Conservation (phyloP, 2,329 filamentous ascomycete species). For the Aureobasidium sp. region DNA sequence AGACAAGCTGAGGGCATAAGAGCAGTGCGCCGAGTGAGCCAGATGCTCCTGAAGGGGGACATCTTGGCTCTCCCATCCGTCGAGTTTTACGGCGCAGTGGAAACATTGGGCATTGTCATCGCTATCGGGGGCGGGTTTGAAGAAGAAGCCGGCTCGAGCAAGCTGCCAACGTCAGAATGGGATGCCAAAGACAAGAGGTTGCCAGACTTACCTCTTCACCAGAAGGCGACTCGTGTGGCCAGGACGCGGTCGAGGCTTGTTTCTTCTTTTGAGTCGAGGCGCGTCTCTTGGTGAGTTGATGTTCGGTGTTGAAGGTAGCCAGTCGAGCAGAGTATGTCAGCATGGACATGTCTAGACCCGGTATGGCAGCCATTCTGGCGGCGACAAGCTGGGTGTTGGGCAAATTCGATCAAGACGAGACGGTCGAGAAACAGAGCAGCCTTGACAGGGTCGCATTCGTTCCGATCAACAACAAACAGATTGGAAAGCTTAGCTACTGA, state of each 20-base stretch:
- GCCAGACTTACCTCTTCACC: conserved; percentile 52
- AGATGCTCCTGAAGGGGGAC: conserved; percentile 79
- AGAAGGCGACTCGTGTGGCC: conserved; percentile 69
- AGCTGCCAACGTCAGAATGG: conserved; percentile 48
- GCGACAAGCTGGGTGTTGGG: neutral
- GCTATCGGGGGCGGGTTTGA: conserved; percentile 64
- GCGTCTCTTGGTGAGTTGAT: conserved; percentile 60
- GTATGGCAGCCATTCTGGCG: conserved; percentile 4
- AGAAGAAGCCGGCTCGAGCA: conserved; percentile 86
- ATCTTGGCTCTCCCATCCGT: conserved; percentile 87
- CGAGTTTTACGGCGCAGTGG: conserved; percentile 72
- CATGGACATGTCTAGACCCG: conserved; percentile 7
- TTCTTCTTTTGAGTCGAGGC: conserved; percentile 57
- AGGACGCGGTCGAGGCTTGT: conserved; percentile 50
- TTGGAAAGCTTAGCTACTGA: neutral
- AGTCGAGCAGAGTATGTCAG: conserved; percentile 40
- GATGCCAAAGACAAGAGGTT: conserved; percentile 1
- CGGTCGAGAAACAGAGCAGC: neutral
- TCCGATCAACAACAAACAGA: conserved; percentile 3
- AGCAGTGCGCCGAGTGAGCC: conserved; percentile 72
- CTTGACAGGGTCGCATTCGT: neutral
- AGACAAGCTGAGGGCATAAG: conserved; percentile 70
- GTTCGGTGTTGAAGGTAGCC: conserved; percentile 65
- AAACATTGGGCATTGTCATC: conserved; percentile 90
- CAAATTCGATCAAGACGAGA: neutral